These are phyloP conservation scores for Oryza glaberrima DNA, from an alignment of 176 grass and related monocot species.

Conservation along the genomic window DNA sequence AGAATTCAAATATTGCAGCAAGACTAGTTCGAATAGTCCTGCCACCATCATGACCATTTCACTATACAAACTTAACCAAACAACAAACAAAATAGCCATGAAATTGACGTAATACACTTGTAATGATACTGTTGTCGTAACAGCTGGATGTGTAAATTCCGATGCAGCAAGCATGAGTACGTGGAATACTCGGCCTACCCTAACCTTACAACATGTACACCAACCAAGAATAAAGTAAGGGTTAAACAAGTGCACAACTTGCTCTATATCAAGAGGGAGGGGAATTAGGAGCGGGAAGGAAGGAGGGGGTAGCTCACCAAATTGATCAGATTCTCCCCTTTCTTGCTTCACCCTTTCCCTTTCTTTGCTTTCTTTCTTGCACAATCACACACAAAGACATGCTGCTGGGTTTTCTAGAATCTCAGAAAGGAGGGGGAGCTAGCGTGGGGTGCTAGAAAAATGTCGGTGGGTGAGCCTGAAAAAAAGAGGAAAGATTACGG, in stretches of 20 bases:
- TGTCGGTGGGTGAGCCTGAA: slow-evolving; percentile 24
- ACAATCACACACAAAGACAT: slow-evolving; percentile 49
- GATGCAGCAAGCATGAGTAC: slow-evolving; percentile 24
- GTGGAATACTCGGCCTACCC: background rate
- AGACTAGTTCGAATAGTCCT: background rate
- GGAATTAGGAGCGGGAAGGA: background rate
- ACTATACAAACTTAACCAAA: background rate
- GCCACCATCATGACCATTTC: background rate
- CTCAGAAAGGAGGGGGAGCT: slow-evolving; percentile 25
- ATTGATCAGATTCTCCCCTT: slow-evolving; percentile 51
- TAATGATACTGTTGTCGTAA: background rate
- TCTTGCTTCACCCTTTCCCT: slow-evolving; percentile 43
- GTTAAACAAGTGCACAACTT: slow-evolving; percentile 50
- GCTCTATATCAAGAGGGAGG: slow-evolving; percentile 26
- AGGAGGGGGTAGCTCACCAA: slow-evolving; percentile 59
- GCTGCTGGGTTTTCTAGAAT: slow-evolving; percentile 58
- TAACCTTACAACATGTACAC: background rate
- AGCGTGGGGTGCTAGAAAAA: slow-evolving; percentile 42
- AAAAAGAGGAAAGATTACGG: background rate
- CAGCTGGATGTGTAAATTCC: slow-evolving; percentile 14
- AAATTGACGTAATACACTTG: background rate
- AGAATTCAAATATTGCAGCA: background rate
- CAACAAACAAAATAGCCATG: background rate
- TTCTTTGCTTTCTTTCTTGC: slow-evolving; percentile 44
- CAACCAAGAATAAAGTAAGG: slow-evolving; percentile 41